Evolutionary conservation across 495 filamentous ascomycete species (phyloP), one percentile per base, ranked within the genome.

Genomic region (Hapsidospora chrysogenum): DNA sequence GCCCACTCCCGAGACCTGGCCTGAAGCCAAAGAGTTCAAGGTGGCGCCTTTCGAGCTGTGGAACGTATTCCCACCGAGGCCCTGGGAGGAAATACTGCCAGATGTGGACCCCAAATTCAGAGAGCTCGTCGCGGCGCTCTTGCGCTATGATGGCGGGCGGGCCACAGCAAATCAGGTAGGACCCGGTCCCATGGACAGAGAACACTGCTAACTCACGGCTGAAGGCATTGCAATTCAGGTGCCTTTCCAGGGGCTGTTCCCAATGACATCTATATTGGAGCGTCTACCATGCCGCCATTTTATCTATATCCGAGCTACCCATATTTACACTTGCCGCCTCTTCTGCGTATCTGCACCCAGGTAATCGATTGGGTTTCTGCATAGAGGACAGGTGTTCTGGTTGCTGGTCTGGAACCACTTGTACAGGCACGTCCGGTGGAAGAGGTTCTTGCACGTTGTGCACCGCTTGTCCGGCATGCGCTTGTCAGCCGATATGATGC

Each of bases 401-500:
- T 84, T 86, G 49, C 84, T 92, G 48, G 71, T 86, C 68, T 80
- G 78, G 63, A 97, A 95, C 87, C 87, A 97, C 53, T 84, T 83
- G 61, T 77, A 87, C 53, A 97, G 57, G 60, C 87, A 97, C 4
- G 71, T 66, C 4, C 75, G 69, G 57, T 99, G 92, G 61, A 95
- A 99, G 36, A 78, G 59, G 57, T 99, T 84, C 61, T 85, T 86
- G 65, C 92, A 99, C 3, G 89, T 96, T 33, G 68, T 66, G 58
- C 92, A 99, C 31, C 73, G 65, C 58, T 94, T 95, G 48, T 80
- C 85, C 1, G 92, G 89, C 43, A 92, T 69, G 55, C 77, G 76
- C 63, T 80, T 81, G 50, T 92, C 85, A 11, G 68, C 73, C 18
- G 80, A 78, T 35, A 97, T 78, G 44, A 96, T 85, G 30, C 76